Conservation (phyloP, 2,329 filamentous ascomycete species). For the Pezicula carpinea region DNA sequence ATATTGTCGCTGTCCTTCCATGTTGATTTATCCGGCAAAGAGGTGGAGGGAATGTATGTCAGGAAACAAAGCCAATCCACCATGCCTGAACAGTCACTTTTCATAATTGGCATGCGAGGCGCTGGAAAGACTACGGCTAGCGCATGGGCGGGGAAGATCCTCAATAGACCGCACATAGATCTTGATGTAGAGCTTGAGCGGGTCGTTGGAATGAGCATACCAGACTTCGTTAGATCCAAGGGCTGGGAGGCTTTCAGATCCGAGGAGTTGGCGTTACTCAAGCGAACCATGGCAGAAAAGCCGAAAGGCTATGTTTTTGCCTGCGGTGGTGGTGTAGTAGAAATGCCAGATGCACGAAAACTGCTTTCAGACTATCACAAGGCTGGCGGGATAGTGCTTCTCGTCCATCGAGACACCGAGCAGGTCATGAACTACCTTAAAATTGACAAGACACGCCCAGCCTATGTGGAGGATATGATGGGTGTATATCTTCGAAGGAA, state of each 20-base stretch:
- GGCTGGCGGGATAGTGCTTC: slow-evolving; percentile 75
- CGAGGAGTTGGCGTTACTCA: slow-evolving; percentile 71
- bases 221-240: slow-evolving; percentile 70
- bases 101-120: slow-evolving; percentile 96
- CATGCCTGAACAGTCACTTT: slow-evolving; percentile 61
- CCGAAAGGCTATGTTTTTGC: slow-evolving; percentile 78
- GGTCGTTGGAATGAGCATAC: slow-evolving; percentile 69
- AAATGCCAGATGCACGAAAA: slow-evolving; percentile 73
- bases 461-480: slow-evolving; percentile 89
- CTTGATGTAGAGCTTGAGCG: slow-evolving; percentile 83
- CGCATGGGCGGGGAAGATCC: slow-evolving; percentile 71
- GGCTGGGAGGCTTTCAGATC: slow-evolving; percentile 89
- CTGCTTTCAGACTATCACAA: slow-evolving; percentile 70
- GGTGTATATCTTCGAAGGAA: slow-evolving; percentile 85
- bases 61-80: slow-evolving; percentile 33
- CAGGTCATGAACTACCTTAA: slow-evolving; percentile 85
- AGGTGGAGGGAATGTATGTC: slow-evolving; percentile 30
- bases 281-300: slow-evolving; percentile 69
- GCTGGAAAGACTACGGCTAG: slow-evolving; percentile 95
- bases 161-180: slow-evolving; percentile 77
- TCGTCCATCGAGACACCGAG: slow-evolving; percentile 83
- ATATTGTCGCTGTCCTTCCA: slow-evolving; percentile 73
- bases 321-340: slow-evolving; percentile 90
- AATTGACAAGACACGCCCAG: slow-evolving; percentile 83
- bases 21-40: slow-evolving; percentile 71